Evolutionary conservation across 2,329 filamentous ascomycete species (phyloP).

Genomic region (Orbilia brochopaga): DNA sequence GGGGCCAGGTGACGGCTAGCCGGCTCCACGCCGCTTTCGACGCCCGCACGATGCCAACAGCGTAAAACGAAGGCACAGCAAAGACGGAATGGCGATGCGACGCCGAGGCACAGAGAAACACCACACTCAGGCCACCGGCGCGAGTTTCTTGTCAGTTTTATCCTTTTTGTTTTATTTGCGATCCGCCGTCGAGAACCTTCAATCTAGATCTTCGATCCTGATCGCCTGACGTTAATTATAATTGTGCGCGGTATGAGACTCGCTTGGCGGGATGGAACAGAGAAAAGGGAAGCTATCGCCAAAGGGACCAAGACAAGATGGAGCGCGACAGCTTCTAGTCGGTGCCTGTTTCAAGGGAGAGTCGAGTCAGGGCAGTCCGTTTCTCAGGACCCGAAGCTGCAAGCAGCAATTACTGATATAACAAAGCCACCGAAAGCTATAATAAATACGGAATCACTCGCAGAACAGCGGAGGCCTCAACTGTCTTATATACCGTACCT

Average conservation of each 20-base stretch:
- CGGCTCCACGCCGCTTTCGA: neutral
- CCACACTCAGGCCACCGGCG: conserved; percentile 1
- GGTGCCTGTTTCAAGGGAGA: conserved; percentile 43
- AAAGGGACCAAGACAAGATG: conserved; percentile 9
- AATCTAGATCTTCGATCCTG: no score
- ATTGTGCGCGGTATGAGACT: no score
- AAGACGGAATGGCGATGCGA: conserved; percentile 9
- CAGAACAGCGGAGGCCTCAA: neutral
- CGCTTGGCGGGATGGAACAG: no score
- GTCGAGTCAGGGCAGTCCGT: conserved; percentile 16
- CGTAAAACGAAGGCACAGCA: neutral
- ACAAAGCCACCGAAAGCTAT: conserved; percentile 8
- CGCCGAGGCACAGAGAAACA: neutral
- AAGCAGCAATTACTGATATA: conserved; percentile 18
- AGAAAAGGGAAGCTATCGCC: neutral
- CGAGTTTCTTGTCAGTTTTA: neutral
- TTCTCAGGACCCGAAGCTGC: neutral
- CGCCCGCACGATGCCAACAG: neutral
- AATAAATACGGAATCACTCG: neutral
- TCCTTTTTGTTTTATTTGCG: neutral
- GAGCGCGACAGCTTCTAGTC: conserved; percentile 5
- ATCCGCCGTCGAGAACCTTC: no score
- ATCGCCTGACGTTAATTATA: no score
- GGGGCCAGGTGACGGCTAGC: neutral
- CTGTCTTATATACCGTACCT: conserved; percentile 3